Conservation (phyloP, 1,284 basidiomycete genomes). For the Rhodotorula sp. region DNA sequence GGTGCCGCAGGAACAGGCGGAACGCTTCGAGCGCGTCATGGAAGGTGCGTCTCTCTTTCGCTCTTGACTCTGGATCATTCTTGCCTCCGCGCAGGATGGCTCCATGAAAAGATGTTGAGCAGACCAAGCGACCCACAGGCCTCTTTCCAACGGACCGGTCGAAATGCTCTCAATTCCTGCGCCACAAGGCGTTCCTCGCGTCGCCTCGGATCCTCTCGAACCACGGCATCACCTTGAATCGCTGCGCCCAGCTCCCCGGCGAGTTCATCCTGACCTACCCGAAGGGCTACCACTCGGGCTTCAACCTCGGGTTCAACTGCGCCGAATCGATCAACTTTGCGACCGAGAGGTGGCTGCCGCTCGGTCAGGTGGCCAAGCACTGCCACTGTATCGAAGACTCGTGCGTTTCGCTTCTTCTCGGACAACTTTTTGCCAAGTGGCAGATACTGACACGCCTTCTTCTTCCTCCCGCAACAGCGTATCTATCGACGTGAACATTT, state of each 20-base stretch:
- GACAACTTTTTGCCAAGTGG: too few species aligned
- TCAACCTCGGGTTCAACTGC: constrained; percentile 96
- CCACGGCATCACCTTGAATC: constrained; percentile 79
- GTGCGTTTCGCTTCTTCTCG: constrained; percentile 53
- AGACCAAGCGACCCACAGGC: constrained; percentile 54
- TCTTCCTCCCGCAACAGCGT: constrained; percentile 59
- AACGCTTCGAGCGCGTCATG: constrained; percentile 76
- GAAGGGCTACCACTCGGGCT: constrained; percentile 61
- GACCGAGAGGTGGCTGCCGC: constrained; percentile 81
- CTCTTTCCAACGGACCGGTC: constrained; percentile 83
- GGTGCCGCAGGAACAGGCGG: constrained; percentile 79
- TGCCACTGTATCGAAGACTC: constrained; percentile 82
- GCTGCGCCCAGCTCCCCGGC: constrained; percentile 81
- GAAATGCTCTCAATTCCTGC: constrained; percentile 86
- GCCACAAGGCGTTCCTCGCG: constrained; percentile 94
- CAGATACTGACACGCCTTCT: not conserved
- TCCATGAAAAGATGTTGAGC: not conserved
- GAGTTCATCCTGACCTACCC: constrained; percentile 98
- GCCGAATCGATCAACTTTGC: constrained; percentile 99
- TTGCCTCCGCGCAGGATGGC: not conserved
- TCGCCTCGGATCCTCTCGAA: constrained; percentile 80
- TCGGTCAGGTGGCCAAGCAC: constrained; percentile 76
- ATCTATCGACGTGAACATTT: constrained; percentile 81
- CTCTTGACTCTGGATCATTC: not conserved
- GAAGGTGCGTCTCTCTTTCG: constrained; percentile 57